Base-by-base conservation (phyloP, 2,329 filamentous ascomycete species). In the Alternaria sp. region DNA sequence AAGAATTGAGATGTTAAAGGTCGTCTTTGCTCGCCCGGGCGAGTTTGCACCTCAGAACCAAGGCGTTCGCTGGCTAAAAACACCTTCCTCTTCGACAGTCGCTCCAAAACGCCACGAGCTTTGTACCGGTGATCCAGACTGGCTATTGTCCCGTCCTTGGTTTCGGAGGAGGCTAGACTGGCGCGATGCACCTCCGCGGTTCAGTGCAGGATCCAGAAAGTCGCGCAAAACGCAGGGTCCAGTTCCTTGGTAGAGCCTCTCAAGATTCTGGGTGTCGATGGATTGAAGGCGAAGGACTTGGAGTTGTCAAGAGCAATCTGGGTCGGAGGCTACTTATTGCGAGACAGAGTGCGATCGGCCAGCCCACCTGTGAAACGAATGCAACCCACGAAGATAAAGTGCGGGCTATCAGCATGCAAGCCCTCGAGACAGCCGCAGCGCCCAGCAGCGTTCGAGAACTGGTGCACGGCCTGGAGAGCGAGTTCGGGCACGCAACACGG, bases 21-120 rank as follows among this genome's bases (percentile, higher is more conserved):
- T 40, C 36, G 53, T 25, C 53, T 40, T 46, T 11, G 43, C 53
- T 44, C 26, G 17, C 47, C 44, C 17, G 21, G 23, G 21, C 30
- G 21, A 10, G n/a, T 49, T 23, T 60, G 28, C 43, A 44, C 21
- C 50, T 21, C 15, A 23, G 5, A n/a, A 13, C 13, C 30, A 40
- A 36, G 49, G 49, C 49, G 30, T 15, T 15, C 13, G 49, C 49
- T 25, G 49, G 21, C 30, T 60, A 55, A 49, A 63, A n/a, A 59
- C 57, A 61, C 67, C 67, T 69, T 69, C 67, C 65, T 46, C 62
- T 64, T 68, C 61, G 50, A 68, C 56, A 55, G 56, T 61, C 49
- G 58, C 36, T 46, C 49, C 23, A 36, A 53, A 44, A 53, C 57
- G 67, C 65, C 62, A 62, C 66, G 46, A 36, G 19, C 17, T 54